A percentile compares a stretch with the other conserved stretches of the same genome.
phyloP scores from a whole-genome alignment of 495 filamentous ascomycete genomes.

The Trichoderma virens region DNA sequence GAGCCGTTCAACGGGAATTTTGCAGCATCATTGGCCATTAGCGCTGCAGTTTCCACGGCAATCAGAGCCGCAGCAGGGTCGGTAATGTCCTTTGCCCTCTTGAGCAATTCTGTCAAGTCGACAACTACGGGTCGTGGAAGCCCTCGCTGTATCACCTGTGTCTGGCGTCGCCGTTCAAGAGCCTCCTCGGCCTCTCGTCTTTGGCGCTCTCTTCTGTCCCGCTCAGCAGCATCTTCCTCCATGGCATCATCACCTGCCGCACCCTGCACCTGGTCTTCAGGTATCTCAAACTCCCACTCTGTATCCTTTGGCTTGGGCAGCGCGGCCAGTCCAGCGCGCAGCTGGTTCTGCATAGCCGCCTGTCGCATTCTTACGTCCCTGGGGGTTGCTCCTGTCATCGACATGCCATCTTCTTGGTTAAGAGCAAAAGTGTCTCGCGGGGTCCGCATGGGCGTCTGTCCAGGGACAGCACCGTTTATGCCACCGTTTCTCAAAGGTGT shows the following conservation, averaged over 20 bases:
- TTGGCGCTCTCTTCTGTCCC: conserved; percentile 64
- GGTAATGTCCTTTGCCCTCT: conserved; percentile 39
- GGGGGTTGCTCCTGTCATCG: conserved; percentile 58
- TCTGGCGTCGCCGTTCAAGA: conserved; percentile 73
- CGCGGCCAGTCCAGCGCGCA: conserved; percentile 66
- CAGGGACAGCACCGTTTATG: conserved; percentile 49
- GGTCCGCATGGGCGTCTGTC: conserved; percentile 84
- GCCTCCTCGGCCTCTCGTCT: conserved; percentile 62
- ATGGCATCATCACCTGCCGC: conserved; percentile 40
- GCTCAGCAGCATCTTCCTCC: conserved; percentile 79
- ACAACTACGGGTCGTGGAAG: conserved; percentile 71
- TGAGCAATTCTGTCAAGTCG: conserved; percentile 60
- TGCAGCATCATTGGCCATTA: conserved; percentile 74
- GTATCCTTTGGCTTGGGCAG: conserved; percentile 87
- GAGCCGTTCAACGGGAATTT: conserved; percentile 63
- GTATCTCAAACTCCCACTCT: conserved; percentile 87
- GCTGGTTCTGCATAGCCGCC: conserved; percentile 57
- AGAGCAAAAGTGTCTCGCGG: conserved; percentile 85
- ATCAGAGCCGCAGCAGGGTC: conserved; percentile 47
- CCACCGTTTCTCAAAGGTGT: conserved; percentile 75
- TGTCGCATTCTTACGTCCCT: conserved; percentile 70
- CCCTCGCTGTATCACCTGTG: conserved; percentile 78
- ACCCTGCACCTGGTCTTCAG: conserved; percentile 68
- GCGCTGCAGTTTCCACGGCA: conserved; percentile 62
- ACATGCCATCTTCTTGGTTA: conserved; percentile 61